phyloP scores from a whole-genome alignment of 164 flowering plant genomes.

The Litsea cubeba region DNA sequence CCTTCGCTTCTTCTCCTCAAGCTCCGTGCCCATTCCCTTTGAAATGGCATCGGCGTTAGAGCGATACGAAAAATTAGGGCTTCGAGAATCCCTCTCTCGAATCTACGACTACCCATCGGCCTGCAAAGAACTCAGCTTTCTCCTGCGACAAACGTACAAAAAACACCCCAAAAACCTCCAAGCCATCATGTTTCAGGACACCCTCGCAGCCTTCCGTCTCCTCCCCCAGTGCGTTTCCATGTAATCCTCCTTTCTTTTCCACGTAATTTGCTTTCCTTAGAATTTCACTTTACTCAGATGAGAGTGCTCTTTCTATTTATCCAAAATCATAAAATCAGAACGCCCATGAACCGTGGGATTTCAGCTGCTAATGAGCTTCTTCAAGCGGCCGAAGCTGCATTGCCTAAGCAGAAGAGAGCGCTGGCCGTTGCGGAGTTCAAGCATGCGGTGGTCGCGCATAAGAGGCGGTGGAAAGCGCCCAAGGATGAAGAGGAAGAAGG shows the following conservation, averaged over 20 bases:
- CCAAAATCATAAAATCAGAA: slow-evolving; percentile 24
- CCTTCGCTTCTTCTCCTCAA: too few relatives aligned
- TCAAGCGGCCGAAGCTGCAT: slow-evolving; percentile 57
- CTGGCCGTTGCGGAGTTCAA: slow-evolving; percentile 60
- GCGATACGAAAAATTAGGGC: slow-evolving; percentile 51
- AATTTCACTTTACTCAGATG: background rate
- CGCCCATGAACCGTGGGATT: slow-evolving; percentile 44
- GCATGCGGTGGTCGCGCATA: slow-evolving; percentile 65
- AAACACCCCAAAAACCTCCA: slow-evolving; percentile 64
- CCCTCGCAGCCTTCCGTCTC: slow-evolving; percentile 60
- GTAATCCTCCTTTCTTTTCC: background rate
- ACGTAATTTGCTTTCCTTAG: background rate
- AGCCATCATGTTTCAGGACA: slow-evolving; percentile 58
- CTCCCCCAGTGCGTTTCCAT: slow-evolving; percentile 39
- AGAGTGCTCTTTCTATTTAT: background rate
- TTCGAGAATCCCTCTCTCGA: slow-evolving; percentile 35
- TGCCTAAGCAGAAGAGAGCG: slow-evolving; percentile 70
- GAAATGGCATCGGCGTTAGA: slow-evolving; percentile 11
- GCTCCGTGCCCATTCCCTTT: background rate
- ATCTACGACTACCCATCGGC: slow-evolving; percentile 43
- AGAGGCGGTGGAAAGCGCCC: slow-evolving; percentile 48
- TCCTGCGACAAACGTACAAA: slow-evolving; percentile 47
- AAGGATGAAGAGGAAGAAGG: slow-evolving; percentile 31
- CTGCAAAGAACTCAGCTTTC: slow-evolving; percentile 64
- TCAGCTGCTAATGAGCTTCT: slow-evolving; percentile 60